Evolutionary conservation across 192 early-diverging fungal genomes (phyloP).

Genomic region (Obelidium mucronatum): DNA sequence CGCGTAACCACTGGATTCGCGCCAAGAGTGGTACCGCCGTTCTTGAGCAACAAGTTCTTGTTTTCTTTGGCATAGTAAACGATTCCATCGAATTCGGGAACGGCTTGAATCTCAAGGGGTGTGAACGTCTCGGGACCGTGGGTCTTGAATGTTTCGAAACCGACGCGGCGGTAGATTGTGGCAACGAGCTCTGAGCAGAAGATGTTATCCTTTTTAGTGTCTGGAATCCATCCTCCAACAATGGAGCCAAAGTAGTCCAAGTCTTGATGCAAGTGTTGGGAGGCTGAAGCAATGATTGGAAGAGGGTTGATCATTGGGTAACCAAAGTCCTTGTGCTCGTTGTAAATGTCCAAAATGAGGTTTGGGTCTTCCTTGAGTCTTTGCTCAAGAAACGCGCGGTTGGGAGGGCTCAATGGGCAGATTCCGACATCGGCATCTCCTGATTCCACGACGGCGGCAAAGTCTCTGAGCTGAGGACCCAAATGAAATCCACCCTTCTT

Average conservation of each 20-base stretch:
- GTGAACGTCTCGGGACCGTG: slow-evolving; percentile 41
- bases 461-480: slow-evolving; percentile 42
- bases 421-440: slow-evolving; percentile 37
- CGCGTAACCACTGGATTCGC: not conserved
- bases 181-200: slow-evolving; percentile 37
- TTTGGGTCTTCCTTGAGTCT: not conserved
- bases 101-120: slow-evolving; percentile 42
- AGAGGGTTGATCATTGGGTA: slow-evolving; percentile 26
- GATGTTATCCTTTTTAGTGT: slow-evolving; percentile 11
- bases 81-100: slow-evolving; percentile 16
- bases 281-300: slow-evolving; percentile 22
- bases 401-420: not conserved
- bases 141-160: slow-evolving; percentile 26
- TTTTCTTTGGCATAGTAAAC: slow-evolving; percentile 37
- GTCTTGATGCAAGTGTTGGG: not conserved
- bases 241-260: not conserved
- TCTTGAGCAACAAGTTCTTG: slow-evolving; percentile 16
- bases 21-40: not conserved
- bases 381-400: slow-evolving; percentile 11
- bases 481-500: slow-evolving; percentile 16
- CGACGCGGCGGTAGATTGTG: slow-evolving; percentile 9
- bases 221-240: not conserved
- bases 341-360: not conserved
- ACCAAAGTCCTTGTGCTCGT: slow-evolving; percentile 18
- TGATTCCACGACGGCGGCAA: slow-evolving; percentile 33